Evolutionary conservation across 1,139 yeast species (phyloP).

Genomic region (Hemisphaericaspora xylanilytica): DNA sequence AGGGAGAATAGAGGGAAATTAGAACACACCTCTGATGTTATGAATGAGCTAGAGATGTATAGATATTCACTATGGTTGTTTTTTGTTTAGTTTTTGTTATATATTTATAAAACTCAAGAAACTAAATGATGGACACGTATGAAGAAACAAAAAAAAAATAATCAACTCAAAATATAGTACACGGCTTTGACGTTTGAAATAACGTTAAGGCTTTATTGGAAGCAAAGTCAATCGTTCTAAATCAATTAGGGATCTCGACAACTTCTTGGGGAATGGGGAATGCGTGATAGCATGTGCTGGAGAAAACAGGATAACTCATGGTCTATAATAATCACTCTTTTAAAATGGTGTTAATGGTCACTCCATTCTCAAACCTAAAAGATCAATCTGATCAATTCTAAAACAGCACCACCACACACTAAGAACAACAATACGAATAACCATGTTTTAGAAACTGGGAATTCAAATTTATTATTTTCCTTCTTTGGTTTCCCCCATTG

Average conservation of each 20-base stretch:
- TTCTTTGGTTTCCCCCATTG: conserved; percentile 61
- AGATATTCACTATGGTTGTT: background rate
- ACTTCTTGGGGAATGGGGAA: background rate
- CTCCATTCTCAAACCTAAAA: too few species aligned
- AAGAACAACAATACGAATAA: conserved; percentile 61
- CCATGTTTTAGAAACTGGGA: conserved; percentile 61
- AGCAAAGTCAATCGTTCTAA: background rate
- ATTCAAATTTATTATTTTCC: conserved; percentile 29
- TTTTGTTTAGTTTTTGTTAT: background rate
- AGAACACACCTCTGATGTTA: background rate
- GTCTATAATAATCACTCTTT: too few species aligned
- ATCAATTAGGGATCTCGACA: background rate
- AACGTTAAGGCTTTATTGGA: background rate
- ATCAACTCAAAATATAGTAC: background rate
- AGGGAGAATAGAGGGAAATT: too few species aligned
- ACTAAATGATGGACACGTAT: background rate
- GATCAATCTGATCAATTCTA: conserved; percentile 61
- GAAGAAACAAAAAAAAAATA: background rate
- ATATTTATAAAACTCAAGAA: background rate
- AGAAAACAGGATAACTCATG: too few species aligned
- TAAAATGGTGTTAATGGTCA: background rate
- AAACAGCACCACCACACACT: conserved; percentile 78
- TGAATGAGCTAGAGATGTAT: background rate
- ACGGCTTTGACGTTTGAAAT: background rate
- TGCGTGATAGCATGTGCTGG: too few species aligned